Evolutionary conservation across 108 stramenopile species (phyloP).

Genomic region (Fragilaria radians): DNA sequence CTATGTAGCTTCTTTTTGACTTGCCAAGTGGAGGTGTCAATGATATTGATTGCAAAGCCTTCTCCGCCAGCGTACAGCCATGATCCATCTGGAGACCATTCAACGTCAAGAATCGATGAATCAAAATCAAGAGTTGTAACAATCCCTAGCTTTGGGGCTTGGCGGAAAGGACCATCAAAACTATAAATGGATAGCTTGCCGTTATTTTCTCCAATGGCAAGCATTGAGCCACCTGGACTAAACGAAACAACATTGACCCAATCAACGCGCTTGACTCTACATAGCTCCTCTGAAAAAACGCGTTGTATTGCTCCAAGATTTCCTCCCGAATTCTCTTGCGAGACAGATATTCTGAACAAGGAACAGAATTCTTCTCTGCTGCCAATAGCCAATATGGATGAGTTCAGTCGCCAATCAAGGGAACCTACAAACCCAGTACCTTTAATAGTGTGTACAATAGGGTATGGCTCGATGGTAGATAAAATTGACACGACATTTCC

Average conservation of each 20-base stretch:
- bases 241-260: slow-evolving; percentile 63
- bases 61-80: slow-evolving; percentile 64
- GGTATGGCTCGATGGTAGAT: slow-evolving; percentile 48
- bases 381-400: slow-evolving; percentile 51
- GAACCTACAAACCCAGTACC: slow-evolving; percentile 60
- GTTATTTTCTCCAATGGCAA: slow-evolving; percentile 49
- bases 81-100: slow-evolving; percentile 60
- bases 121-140: slow-evolving; percentile 44
- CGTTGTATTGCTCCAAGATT: neutral
- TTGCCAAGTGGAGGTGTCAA: slow-evolving; percentile 42
- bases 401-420: slow-evolving; percentile 39
- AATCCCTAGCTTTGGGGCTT: too few relatives aligned
- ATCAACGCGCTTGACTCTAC: slow-evolving; percentile 37
- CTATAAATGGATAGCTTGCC: slow-evolving; percentile 46
- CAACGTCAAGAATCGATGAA: slow-evolving; percentile 48
- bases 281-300: slow-evolving; percentile 32
- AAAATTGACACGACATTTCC: slow-evolving; percentile 63
- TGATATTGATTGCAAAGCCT: slow-evolving; percentile 52
- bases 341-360: slow-evolving; percentile 29
- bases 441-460: slow-evolving; percentile 38
- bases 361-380: slow-evolving; percentile 44
- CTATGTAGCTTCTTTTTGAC: slow-evolving; percentile 38
- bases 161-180: slow-evolving; percentile 9
- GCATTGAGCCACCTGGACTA: slow-evolving; percentile 40
- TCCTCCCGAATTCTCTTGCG: slow-evolving; percentile 1